phyloP scores from a whole-genome alignment of 2,329 filamentous ascomycete species.

The Ploettnerulaceae sp. region DNA sequence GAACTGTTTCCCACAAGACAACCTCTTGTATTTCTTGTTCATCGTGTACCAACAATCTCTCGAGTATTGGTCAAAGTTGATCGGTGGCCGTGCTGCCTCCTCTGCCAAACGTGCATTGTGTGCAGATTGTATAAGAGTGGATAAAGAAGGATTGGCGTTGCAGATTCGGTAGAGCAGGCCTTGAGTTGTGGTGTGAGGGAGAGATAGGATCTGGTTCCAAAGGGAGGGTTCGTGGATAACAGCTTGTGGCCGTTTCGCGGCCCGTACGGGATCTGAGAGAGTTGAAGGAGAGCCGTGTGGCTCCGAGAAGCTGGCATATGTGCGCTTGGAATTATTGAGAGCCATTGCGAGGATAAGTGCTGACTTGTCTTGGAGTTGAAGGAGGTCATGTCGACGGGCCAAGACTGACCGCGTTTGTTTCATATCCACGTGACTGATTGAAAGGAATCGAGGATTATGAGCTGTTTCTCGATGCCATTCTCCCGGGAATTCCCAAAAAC shows the following conservation, averaged over 20 bases:
- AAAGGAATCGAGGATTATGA: background rate
- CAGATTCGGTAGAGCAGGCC: conserved; percentile 12
- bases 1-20: conserved; percentile 11
- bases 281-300: background rate
- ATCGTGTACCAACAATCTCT: conserved; percentile 14
- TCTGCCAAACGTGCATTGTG: conserved; percentile 9
- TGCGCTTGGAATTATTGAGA: conserved; percentile 7
- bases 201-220: conserved; percentile 8
- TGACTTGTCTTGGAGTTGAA: background rate
- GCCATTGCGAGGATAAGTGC: conserved; percentile 7
- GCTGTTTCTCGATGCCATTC: background rate
- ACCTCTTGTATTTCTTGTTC: conserved; percentile 10
- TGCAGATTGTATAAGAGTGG: conserved; percentile 3
- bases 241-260: conserved; percentile 5
- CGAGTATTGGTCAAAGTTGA: conserved; percentile 17
- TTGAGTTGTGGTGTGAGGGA: conserved; percentile 7
- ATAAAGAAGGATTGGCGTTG: conserved; percentile 1
- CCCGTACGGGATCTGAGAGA: background rate
- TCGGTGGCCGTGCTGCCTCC: conserved; percentile 6
- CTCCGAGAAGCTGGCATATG: conserved; percentile 5
- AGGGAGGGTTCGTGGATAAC: conserved; percentile 1
- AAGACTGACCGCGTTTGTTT: background rate
- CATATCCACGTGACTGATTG: background rate
- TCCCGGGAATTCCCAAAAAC: background rate
- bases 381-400: background rate